Conservation (phyloP, 2,329 filamentous ascomycete genomes). For the Penicillium sp. region DNA sequence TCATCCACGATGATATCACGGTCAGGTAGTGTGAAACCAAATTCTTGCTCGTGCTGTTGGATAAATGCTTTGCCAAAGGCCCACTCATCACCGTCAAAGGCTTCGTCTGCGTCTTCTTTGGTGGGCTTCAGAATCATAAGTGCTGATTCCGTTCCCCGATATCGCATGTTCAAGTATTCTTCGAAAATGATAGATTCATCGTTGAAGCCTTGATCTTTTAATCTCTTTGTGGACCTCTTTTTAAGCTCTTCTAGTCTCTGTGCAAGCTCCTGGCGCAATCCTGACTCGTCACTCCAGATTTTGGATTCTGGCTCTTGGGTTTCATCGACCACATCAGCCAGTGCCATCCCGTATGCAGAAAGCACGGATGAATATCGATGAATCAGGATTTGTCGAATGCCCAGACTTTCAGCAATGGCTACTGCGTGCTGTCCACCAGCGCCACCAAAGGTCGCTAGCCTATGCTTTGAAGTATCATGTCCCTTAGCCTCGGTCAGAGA, state of each 20-base stretch:
- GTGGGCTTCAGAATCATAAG: slow-evolving; percentile 43
- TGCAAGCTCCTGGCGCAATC: slow-evolving; percentile 65
- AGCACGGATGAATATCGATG: slow-evolving; percentile 87
- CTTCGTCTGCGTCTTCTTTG: slow-evolving; percentile 37
- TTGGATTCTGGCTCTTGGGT: slow-evolving; percentile 70
- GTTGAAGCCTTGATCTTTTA: slow-evolving; percentile 78
- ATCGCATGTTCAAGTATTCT: slow-evolving; percentile 83
- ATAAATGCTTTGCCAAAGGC: slow-evolving; percentile 84
- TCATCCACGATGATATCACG: slow-evolving; percentile 90
- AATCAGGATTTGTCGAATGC: slow-evolving; percentile 79
- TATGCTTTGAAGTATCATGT: slow-evolving; percentile 82
- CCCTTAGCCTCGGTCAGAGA: slow-evolving; percentile 90
- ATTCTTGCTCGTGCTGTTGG: slow-evolving; percentile 86
- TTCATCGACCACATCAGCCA: slow-evolving; percentile 78
- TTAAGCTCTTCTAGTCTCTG: slow-evolving; percentile 78
- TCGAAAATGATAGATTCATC: slow-evolving; percentile 78
- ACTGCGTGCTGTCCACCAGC: slow-evolving; percentile 90
- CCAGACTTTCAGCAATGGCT: slow-evolving; percentile 81
- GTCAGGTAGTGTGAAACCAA: slow-evolving; percentile 84
- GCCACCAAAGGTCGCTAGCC: slow-evolving; percentile 84
- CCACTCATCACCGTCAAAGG: slow-evolving; percentile 70
- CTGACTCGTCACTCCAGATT: slow-evolving; percentile 59
- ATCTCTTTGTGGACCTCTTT: slow-evolving; percentile 67
- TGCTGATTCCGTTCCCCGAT: slow-evolving; percentile 28
- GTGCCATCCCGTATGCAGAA: slow-evolving; percentile 88